Base-by-base conservation (phyloP, 1,284 basidiomycete species). In the Sporisorium exsertum region DNA sequence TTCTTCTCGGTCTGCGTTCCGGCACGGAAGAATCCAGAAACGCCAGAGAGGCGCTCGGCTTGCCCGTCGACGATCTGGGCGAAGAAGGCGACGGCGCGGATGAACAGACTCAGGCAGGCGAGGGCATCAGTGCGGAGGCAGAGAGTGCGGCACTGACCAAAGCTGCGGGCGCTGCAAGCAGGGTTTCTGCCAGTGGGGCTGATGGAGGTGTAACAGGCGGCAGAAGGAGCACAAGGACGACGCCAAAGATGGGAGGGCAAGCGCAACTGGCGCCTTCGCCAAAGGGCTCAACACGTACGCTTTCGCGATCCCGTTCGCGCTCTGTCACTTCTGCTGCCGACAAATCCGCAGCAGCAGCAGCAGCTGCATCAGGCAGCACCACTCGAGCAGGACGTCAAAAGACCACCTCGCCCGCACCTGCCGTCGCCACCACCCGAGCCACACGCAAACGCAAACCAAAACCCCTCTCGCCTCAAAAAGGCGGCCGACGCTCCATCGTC, bases 1-100 rank as follows among this genome's bases (percentile, higher is more conserved):
- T 84, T 10, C 60, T 81, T 9, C 72, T 82, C 4, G 81, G 81
- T 0, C 47, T 84, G 7, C 63, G 79, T 15, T 64, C 66, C 8
- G 80, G 80, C 0, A 79, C 76, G 6, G 72, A 81, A 51, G 76
- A 81, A 29, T 77, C 72, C 12, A 42, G 76, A 1, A 68, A 73
- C 8, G 62, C 69, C 2, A 57, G 67, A 18, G 81, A 83, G 47
- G 69, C 75, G 7, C 59, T 77, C 12, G 78, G 78, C 2, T 60
- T 79, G 24, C 52, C 62, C 1, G 37, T 62, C 16, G 69, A 66
- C 12, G 64, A 54, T 5, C 45, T 43, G 5, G 49, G 45, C 4
- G 51, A 43, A 43, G 33, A 53, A 47, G 64, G 32, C 13, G 78
- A 61, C 4, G 27, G 7, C 7, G 58, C 50, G 27, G 33, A 51